phyloP scores from a whole-genome alignment of 148 eudicot species.

The Rhododendron simsii region DNA sequence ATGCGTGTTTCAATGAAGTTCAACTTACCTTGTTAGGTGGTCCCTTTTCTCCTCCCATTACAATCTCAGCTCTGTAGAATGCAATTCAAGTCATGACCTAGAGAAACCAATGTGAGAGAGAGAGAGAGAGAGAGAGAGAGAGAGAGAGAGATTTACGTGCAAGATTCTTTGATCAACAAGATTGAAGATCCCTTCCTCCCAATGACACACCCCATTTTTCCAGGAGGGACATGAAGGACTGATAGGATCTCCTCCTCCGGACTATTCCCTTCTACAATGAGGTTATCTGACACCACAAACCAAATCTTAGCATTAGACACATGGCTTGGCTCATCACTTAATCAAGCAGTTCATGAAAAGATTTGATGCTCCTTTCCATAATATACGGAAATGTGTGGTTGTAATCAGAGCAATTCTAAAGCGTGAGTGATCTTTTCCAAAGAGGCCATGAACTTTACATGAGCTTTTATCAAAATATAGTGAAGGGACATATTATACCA shows the following conservation, averaged over 20 bases:
- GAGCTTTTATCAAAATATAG: neutral
- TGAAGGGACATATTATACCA: neutral
- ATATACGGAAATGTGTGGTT: neutral
- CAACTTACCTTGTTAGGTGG: conserved; percentile 85
- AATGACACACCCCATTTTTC: conserved; percentile 32
- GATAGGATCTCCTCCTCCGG: conserved; percentile 72
- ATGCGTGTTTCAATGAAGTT: neutral
- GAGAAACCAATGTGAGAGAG: neutral
- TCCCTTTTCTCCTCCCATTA: conserved; percentile 86
- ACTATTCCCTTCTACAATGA: conserved; percentile 38
- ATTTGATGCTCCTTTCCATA: neutral
- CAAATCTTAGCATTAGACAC: conserved; percentile 4
- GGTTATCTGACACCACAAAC: conserved; percentile 38
- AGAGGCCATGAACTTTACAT: neutral
- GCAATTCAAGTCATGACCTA: conserved; percentile 11
- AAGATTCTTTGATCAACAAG: conserved; percentile 26
- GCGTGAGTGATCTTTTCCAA: neutral
- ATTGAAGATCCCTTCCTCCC: conserved; percentile 33
- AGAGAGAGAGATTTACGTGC: conserved; percentile 18
- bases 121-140: conserved; percentile 6
- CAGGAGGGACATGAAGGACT: conserved; percentile 75
- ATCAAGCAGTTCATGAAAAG: neutral
- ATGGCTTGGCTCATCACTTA: neutral
- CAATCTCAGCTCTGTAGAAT: conserved; percentile 74
- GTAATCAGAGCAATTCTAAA: neutral